Base-by-base conservation (phyloP, 352 stramenopile species). In the Globisporangium emineosum region DNA sequence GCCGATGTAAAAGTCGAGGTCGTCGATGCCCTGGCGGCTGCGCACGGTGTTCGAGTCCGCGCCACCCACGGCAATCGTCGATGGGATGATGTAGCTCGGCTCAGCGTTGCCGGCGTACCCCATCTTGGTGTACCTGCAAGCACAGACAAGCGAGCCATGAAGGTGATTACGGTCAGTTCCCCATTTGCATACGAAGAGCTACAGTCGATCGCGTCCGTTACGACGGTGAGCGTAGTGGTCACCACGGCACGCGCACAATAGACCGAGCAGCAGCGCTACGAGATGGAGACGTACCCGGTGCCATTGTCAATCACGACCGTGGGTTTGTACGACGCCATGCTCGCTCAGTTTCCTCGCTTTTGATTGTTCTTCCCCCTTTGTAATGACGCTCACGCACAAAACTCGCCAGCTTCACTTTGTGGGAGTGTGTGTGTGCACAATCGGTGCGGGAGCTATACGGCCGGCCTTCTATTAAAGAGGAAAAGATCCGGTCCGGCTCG, bases 301-400 rank as follows among this genome's bases (percentile, higher is more conserved):
- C 95, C 95, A 89, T 98, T 98, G 77, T 98, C 95, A 71, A 98
- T 98, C 37, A 98, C 95, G 45, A 98, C 89, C 40, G 94, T 88
- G n/a, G 94, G 90, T 71, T 97, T 98, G 64, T 78, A 83, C 47
- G 75, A 82, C 64, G 82, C 77, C 82, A 91, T 90, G 37, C 27
- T 56, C 60, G 6, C 32, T 43, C 15, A 13, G n/a, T 40, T 29
- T 6, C 32, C 35, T n/a, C 40, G 57, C 33, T 54, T 43, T 7
- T 23, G 40, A 47, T 47, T 47, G 40, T 43, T 35, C 8, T 61
- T 43, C 21, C 35, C 30, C 43, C 47, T 45, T 27, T 45, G 42
- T 45, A 57, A 57, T 65, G 15, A 62, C 57, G 29, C 51, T 21
- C 40, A 23, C 40, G 40, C 40, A 12, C 40, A 47, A n/a, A 57